phyloP scores from a whole-genome alignment of 2,329 filamentous ascomycete species.

The Myriosclerotinia duriaeana region DNA sequence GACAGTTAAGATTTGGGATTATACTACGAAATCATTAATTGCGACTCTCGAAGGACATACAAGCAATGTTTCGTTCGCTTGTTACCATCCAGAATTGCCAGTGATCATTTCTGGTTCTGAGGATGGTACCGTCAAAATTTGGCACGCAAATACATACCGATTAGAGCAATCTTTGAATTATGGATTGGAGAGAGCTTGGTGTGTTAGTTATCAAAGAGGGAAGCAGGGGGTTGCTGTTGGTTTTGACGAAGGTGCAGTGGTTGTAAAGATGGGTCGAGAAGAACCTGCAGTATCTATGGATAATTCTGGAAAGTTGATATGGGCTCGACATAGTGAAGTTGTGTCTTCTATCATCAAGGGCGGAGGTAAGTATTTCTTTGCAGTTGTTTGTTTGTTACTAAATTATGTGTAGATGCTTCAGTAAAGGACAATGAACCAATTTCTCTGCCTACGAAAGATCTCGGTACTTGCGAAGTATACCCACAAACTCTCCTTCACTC shows the following conservation, averaged over 20 bases:
- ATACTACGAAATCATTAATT: conserved; percentile 96
- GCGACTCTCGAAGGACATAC: conserved; percentile 96
- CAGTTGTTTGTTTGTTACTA: conserved; percentile 30
- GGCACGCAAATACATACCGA: conserved; percentile 97
- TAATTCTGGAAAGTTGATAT: conserved; percentile 89
- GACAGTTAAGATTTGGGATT: conserved; percentile 98
- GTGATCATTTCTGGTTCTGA: conserved; percentile 98
- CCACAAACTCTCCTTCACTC: conserved; percentile 92
- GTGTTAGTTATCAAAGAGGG: conserved; percentile 91
- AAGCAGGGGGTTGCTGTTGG: conserved; percentile 93
- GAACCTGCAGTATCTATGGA: conserved; percentile 99
- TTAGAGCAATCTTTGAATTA: conserved; percentile 96
- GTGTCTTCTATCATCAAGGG: conserved; percentile 94
- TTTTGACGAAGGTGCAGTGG: conserved; percentile 96
- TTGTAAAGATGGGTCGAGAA: conserved; percentile 95
- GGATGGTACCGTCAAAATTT: conserved; percentile 95
- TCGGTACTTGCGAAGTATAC: conserved; percentile 95
- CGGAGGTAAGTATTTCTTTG: conserved; percentile 52
- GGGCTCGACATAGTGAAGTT: conserved; percentile 93
- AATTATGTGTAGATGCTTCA: conserved; percentile 59
- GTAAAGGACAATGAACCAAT: conserved; percentile 89
- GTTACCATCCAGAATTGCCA: conserved; percentile 94
- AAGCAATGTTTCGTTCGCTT: conserved; percentile 96
- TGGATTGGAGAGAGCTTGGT: conserved; percentile 94
- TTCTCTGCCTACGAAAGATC: conserved; percentile 84